Percentiles rank a stretch among this genome's conserved stretches.
phyloP scores from a whole-genome alignment of 2,329 filamentous ascomycete species.

The Fusarium equiseti region DNA sequence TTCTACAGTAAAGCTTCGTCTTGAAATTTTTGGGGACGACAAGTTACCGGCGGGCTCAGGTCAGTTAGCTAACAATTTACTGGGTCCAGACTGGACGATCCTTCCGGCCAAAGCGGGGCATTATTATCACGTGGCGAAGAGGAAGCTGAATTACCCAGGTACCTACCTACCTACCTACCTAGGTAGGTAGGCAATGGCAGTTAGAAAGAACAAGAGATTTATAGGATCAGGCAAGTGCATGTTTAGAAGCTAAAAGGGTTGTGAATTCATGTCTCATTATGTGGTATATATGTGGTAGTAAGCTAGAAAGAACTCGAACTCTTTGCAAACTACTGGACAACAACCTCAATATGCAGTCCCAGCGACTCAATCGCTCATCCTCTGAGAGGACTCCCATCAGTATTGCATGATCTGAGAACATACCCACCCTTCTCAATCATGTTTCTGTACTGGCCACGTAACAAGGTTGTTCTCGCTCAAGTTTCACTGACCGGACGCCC shows the following conservation, averaged over 20 bases:
- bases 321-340: neutral
- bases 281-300: constrained; percentile 2
- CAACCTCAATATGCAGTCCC: neutral
- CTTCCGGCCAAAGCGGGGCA: constrained; percentile 28
- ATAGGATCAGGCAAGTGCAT: neutral
- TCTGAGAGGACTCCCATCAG: neutral
- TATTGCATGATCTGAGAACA: neutral
- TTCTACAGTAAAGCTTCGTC: constrained; percentile 40
- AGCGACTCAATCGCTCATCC: neutral
- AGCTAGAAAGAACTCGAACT: neutral
- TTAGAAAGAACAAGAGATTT: neutral
- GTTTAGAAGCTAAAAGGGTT: neutral
- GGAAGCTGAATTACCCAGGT: neutral
- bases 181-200: neutral
- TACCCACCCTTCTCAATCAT: neutral
- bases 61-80: constrained; percentile 34
- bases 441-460: neutral
- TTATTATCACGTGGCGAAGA: constrained; percentile 32
- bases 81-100: constrained; percentile 34
- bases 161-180: neutral
- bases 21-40: constrained; percentile 43
- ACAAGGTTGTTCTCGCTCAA: neutral
- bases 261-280: constrained; percentile 10
- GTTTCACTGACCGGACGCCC: neutral
- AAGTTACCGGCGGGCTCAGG: constrained; percentile 18